Percentiles rank a stretch among this genome's conserved stretches.
These are phyloP conservation scores for Udeniomyces megalosporus DNA, from an alignment of 768 basidiomycete genomes.

Conservation along the genomic window DNA sequence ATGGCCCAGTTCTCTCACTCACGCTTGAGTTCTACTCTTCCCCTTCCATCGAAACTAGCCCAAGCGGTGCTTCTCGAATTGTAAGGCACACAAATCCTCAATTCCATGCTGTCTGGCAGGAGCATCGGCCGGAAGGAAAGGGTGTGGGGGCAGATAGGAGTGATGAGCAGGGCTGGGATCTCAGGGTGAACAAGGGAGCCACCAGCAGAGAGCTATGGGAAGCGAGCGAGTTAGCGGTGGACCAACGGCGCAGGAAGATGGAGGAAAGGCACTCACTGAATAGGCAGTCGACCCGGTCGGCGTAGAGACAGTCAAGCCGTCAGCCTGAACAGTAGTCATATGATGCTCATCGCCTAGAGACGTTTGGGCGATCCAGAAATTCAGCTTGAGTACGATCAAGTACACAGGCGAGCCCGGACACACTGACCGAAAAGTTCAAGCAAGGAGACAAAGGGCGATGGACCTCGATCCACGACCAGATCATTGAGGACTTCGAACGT, in stretches of 20 bases:
- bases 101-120: constrained; percentile 92
- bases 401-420: neutral
- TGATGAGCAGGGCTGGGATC: constrained; percentile 88
- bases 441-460: constrained; percentile 90
- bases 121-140: constrained; percentile 98
- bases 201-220: constrained; percentile 64
- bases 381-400: neutral
- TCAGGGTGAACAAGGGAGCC: constrained; percentile 96
- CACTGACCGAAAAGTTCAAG: constrained; percentile 85
- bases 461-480: constrained; percentile 91
- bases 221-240: neutral
- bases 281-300: constrained; percentile 98
- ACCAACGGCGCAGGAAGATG: neutral
- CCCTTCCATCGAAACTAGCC: constrained; percentile 96
- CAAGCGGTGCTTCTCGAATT: constrained; percentile 96
- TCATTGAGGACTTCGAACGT: constrained; percentile 96
- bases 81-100: constrained; percentile 96
- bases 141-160: constrained; percentile 96
- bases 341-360: constrained; percentile 89
- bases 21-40: constrained; percentile 91
- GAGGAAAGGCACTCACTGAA: constrained; percentile 44
- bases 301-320: constrained; percentile 83
- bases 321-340: constrained; percentile 97
- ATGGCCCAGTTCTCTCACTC: constrained; percentile 28
- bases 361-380: too few relatives aligned